phyloP scores from a whole-genome alignment of 2,329 filamentous ascomycete genomes.

The Ilyonectria robusta region DNA sequence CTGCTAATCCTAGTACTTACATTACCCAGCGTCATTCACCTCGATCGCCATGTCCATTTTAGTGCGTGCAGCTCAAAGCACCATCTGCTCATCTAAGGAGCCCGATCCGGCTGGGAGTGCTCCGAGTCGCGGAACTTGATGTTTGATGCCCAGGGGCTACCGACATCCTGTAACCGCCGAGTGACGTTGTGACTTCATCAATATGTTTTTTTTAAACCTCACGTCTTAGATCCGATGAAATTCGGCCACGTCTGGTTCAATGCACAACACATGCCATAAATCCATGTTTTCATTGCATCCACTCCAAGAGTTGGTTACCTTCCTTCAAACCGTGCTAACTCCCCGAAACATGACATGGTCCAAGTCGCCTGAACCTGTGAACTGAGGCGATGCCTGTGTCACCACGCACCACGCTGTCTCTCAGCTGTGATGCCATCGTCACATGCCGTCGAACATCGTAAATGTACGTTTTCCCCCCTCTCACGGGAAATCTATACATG shows the following conservation, averaged over 20 bases:
- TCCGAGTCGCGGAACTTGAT: not conserved
- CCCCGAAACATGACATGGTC: not conserved
- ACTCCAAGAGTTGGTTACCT: not conserved
- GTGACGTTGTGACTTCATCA: slow-evolving; percentile 16
- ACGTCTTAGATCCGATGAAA: not conserved
- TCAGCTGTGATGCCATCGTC: slow-evolving; percentile 22
- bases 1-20: not conserved
- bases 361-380: not conserved
- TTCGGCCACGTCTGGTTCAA: not conserved
- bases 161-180: not conserved
- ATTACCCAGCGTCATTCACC: slow-evolving; percentile 1
- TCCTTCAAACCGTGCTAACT: not conserved
- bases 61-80: not conserved
- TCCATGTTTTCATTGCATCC: not conserved
- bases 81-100: not conserved
- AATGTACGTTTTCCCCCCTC: slow-evolving; percentile 3
- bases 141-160: not conserved
- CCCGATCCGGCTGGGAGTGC: not conserved
- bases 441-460: slow-evolving; percentile 22
- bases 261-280: not conserved
- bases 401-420: slow-evolving; percentile 5
- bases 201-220: not conserved
- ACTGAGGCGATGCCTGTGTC: not conserved
- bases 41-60: not conserved
- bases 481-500: slow-evolving; percentile 22